These are phyloP conservation scores for Fusarium lateritium DNA, from an alignment of 2,329 filamentous ascomycete species.

Conservation along the genomic window DNA sequence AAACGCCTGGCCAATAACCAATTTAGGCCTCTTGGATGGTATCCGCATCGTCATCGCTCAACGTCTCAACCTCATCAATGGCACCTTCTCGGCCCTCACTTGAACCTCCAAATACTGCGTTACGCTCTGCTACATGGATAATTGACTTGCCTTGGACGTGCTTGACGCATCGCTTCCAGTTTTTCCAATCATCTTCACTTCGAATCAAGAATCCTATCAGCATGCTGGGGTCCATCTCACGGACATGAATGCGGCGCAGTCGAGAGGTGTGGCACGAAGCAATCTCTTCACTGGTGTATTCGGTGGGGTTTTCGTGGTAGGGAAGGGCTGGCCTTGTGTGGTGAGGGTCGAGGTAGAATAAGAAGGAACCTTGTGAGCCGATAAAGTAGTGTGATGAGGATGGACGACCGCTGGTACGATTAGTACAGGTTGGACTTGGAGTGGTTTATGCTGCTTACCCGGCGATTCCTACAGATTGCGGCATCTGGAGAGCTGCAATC, in stretches of 20 bases:
- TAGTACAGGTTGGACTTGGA: constrained; percentile 9
- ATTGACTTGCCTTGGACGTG: constrained; percentile 86
- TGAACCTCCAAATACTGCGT: constrained; percentile 69
- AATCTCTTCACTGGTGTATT: constrained; percentile 80
- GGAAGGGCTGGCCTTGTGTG: constrained; percentile 82
- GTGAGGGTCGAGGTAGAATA: constrained; percentile 98
- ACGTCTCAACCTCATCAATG: constrained; percentile 89
- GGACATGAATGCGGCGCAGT: constrained; percentile 84
- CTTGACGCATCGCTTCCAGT: constrained; percentile 84
- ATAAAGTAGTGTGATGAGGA: constrained; percentile 83
- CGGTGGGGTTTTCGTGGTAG: constrained; percentile 67
- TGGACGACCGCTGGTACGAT: constrained; percentile 80
- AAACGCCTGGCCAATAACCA: constrained; percentile 32
- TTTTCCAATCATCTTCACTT: constrained; percentile 84
- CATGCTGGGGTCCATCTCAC: constrained; percentile 99
- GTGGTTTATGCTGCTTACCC: constrained; percentile 71
- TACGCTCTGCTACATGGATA: constrained; percentile 83
- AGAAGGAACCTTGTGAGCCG: constrained; percentile 75
- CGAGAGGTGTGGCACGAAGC: constrained; percentile 90
- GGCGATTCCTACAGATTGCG: constrained; percentile 95
- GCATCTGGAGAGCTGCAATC: constrained; percentile 85
- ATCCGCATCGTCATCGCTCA: constrained; percentile 80
- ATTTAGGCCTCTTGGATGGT: constrained; percentile 53
- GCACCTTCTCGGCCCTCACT: constrained; percentile 76
- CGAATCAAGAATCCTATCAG: constrained; percentile 92